Conservation (phyloP, 345 rosid genomes). For the Salix viminalis region DNA sequence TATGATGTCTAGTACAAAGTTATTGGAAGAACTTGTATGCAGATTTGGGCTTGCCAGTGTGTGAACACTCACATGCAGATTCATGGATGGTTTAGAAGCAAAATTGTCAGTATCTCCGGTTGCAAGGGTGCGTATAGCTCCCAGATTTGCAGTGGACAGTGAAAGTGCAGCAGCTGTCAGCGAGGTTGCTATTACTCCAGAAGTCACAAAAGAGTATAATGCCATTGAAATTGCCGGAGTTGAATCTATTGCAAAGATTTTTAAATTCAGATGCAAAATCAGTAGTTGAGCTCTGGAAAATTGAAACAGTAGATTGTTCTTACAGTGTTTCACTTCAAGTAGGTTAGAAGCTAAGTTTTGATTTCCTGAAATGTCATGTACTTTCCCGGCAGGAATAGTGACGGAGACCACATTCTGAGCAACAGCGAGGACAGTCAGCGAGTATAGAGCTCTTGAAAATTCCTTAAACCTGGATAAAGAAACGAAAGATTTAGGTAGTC, state of each 20-base stretch:
- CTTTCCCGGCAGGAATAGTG: conserved; percentile 39
- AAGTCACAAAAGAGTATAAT: conserved; percentile 47
- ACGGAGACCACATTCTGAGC: conserved; percentile 30
- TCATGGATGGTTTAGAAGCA: conserved; percentile 36
- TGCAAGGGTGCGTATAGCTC: conserved; percentile 21
- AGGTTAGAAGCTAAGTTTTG: conserved; percentile 39
- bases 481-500: background rate
- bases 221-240: conserved; percentile 41
- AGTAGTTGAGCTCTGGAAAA: background rate
- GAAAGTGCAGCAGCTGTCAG: conserved; percentile 44
- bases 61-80: conserved; percentile 35
- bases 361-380: conserved; percentile 48
- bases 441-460: conserved; percentile 47
- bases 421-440: conserved; percentile 32
- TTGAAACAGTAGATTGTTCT: conserved; percentile 2
- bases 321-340: conserved; percentile 46
- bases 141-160: conserved; percentile 41
- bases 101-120: conserved; percentile 11
- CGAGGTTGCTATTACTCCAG: conserved; percentile 46
- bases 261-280: conserved; percentile 12
- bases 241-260: conserved; percentile 24
- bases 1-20: background rate
- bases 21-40: background rate
- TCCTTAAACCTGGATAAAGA: conserved; percentile 36
- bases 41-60: background rate